Evolutionary conservation across 768 basidiomycete species (phyloP), one percentile per base, ranked within the genome.

Genomic region (Amanita pseudoporphyria): DNA sequence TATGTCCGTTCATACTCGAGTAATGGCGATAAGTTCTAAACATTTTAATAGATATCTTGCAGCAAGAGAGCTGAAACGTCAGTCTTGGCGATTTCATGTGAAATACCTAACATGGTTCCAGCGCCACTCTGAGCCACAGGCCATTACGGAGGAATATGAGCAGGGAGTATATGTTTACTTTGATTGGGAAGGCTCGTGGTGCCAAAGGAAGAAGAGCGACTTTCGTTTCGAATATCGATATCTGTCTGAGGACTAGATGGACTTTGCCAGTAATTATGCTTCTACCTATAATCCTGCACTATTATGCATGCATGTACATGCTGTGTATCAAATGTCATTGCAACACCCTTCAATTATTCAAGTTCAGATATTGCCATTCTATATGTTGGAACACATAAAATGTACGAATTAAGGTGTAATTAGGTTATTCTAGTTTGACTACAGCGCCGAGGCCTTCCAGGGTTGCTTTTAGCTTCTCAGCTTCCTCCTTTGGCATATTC

Each of bases 21-120:
- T 54, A 4, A 18, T 21, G 13, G 21, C 9, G 13, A 43, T 47
- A 32, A 48, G 38, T 43, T 50, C 24, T 38, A 16, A 48, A 13
- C 31, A 35, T 44, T 28, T 43, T 13, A 51, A 22, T 31, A 95
- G 92, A 68, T 95, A 84, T 66, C 81, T 97, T 44, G 94, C 96
- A 1, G 96, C 96, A 5, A 91, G 90, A 62, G 96, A 99, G 67
- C 73, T 99, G 55, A 98, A 98, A 71, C 78, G 87, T 44, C 95
- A 97, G 63, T 93, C 91, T 35, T 99, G 96, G 96, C 82, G 96
- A 43, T 99, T 98, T 75, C 96, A 99, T 66, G 89, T 97, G 53
- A 97, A 98, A 68, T 99, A 97, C 64, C 71, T 99, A 53, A 99
- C 96, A 26, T 99, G 96, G 94, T 99, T 99, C 80, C 96, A 98